phyloP scores from a whole-genome alignment of 768 basidiomycete genomes.

The Suillus discolor region DNA sequence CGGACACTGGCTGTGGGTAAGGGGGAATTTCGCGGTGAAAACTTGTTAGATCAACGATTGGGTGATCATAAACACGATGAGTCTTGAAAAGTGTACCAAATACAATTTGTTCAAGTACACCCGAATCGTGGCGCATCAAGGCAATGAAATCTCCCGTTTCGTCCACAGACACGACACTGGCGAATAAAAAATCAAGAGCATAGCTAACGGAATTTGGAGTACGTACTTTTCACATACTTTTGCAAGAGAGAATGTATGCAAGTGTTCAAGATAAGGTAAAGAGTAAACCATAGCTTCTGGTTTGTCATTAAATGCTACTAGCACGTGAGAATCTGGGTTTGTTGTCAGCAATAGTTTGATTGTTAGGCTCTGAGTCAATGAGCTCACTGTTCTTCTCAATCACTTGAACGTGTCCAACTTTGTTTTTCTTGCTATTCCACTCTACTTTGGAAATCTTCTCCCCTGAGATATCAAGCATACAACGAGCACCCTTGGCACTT shows the following conservation, averaged over 20 bases:
- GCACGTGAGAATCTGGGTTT: slow-evolving; percentile 48
- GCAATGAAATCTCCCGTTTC: slow-evolving; percentile 58
- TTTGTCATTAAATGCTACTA: slow-evolving; percentile 58
- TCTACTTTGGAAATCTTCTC: slow-evolving; percentile 68
- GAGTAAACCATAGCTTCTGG: slow-evolving; percentile 58
- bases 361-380: neutral
- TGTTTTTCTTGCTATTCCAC: slow-evolving; percentile 56
- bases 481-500: slow-evolving; percentile 60
- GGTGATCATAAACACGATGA: slow-evolving; percentile 49
- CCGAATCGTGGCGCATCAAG: slow-evolving; percentile 35
- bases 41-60: slow-evolving; percentile 53
- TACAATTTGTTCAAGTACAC: slow-evolving; percentile 38
- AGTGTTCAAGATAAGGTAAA: slow-evolving; percentile 59
- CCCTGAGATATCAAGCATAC: slow-evolving; percentile 60
- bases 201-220: neutral
- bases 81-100: slow-evolving; percentile 65
- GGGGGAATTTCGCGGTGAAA: slow-evolving; percentile 48
- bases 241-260: slow-evolving; percentile 47
- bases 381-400: slow-evolving; percentile 63
- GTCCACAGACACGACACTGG: slow-evolving; percentile 45
- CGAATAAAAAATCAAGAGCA: neutral
- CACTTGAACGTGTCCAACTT: slow-evolving; percentile 52
- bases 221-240: slow-evolving; percentile 14
- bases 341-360: slow-evolving; percentile 5
- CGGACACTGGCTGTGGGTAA: slow-evolving; percentile 62